Evolutionary conservation across 2,329 filamentous ascomycete genomes (phyloP).

Genomic region (Trichoderma sp.): DNA sequence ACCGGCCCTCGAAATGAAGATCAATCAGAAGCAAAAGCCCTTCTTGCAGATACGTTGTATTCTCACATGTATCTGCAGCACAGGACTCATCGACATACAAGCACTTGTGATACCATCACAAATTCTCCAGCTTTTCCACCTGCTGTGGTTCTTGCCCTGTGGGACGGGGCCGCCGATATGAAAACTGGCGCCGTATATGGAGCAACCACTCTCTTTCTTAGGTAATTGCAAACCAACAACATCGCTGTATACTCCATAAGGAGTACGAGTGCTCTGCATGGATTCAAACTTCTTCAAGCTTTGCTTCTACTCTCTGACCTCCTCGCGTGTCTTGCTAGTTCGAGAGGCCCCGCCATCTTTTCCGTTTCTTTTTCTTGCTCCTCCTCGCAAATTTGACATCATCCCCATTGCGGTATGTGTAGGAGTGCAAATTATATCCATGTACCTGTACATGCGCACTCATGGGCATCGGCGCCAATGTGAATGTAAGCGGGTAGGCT

Average conservation of each 20-base stretch:
- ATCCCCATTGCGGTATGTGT: not conserved
- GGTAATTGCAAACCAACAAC: not conserved
- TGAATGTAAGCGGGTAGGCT: not conserved
- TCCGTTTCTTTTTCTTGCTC: constrained; percentile 19
- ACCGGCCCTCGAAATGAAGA: not conserved
- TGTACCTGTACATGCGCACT: not conserved
- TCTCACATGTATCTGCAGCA: not conserved
- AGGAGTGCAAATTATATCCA: not conserved
- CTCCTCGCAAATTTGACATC: not conserved
- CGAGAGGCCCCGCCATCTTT: not conserved
- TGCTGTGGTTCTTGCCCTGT: not conserved
- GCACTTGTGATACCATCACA: not conserved
- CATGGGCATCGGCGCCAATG: not conserved
- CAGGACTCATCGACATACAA: not conserved
- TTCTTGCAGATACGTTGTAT: not conserved
- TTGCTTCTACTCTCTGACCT: not conserved
- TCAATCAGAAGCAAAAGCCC: not conserved
- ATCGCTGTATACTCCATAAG: not conserved
- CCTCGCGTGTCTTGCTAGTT: not conserved
- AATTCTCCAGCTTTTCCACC: not conserved
- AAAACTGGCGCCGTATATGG: constrained; percentile 9
- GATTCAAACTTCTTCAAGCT: constrained; percentile 1
- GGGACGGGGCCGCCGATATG: constrained; percentile 10
- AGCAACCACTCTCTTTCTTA: not conserved
- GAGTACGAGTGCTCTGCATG: not conserved